Base-by-base conservation (phyloP, 2,329 filamentous ascomycete genomes). In the Zelopaecilomyces penicillatus region DNA sequence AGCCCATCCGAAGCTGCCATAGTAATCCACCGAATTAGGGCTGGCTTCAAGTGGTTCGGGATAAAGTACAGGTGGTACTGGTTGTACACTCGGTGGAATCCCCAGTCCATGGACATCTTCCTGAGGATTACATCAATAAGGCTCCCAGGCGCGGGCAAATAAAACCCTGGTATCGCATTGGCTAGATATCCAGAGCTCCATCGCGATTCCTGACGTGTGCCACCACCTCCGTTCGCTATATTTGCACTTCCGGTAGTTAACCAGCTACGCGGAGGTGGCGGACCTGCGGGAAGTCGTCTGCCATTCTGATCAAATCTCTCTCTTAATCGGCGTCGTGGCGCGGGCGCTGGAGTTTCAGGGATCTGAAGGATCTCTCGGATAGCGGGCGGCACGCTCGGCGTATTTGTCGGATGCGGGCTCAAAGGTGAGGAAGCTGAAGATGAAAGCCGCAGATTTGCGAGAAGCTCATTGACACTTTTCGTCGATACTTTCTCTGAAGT, bases 221-320 rank as follows among this genome's bases (percentile, higher is more conserved):
- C 19, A 19, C 43, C 49, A 40, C 42, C 33, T 10, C 46, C 45
- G 46, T 27, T 39, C 43, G 42, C 34, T 34, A 49, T 48, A 41
- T 52, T 48, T 36, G 44, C 46, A 37, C 46, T 41, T 32, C 47
- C 48, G 69, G 57, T 44, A 39, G 50, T 50, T 10, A 61, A 46
- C 79, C 79, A 83, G 55, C 76, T 81, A 33, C 68, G 67, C 2
- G 79, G 79, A 26, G 79, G 71, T 28, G 77, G 70, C 26, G 79
- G 79, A 0, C 79, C 79, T 2, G 79, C 69, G 7, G 78, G 78
- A 19, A 72, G 60, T 44, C 75, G 68, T 45, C 71, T 66, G 12
- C 76, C 75, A 55, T 65, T 61, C 11, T 58, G 58, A 53, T 74
- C 74, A 36, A 72, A 62, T 47, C 66, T 60, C 41, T 57, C 54